These are phyloP conservation scores for Spinacia oleracea DNA, from an alignment of 179 eudicot genomes.

Conservation along the genomic window DNA sequence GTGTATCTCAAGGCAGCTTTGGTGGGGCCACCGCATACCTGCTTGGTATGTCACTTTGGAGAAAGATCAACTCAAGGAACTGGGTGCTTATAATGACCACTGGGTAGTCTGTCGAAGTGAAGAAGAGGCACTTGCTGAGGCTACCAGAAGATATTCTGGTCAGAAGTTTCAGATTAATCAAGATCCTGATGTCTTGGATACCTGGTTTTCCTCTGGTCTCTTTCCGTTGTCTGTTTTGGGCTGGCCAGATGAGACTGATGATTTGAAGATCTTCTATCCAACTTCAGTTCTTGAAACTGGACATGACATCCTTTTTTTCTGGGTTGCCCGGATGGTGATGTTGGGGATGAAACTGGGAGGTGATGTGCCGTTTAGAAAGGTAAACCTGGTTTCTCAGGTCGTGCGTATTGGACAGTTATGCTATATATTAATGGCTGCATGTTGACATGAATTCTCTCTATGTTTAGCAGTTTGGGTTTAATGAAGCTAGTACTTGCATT, in stretches of 20 bases:
- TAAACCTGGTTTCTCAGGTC: conserved; percentile 26
- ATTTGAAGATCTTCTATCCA: conserved; percentile 81
- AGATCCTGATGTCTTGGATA: conserved; percentile 59
- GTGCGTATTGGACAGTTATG: neutral
- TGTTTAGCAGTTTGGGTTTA: neutral
- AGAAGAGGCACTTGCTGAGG: conserved; percentile 73
- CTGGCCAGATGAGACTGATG: conserved; percentile 86
- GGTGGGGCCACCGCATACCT: conserved; percentile 99
- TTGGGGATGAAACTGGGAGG: conserved; percentile 81
- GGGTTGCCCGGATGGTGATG: conserved; percentile 99
- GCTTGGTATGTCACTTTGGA: conserved; percentile 91
- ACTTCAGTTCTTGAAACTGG: conserved; percentile 96
- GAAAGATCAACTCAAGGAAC: conserved; percentile 69
- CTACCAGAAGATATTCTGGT: conserved; percentile 50
- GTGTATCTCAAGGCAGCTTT: conserved; percentile 97
- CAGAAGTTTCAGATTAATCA: conserved; percentile 67
- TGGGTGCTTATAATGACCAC: conserved; percentile 76
- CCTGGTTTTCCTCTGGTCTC: conserved; percentile 40
- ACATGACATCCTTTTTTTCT: conserved; percentile 95
- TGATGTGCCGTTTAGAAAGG: conserved; percentile 86
- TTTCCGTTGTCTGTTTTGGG: conserved; percentile 73
- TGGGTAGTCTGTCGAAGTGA: conserved; percentile 88
- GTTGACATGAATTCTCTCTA: neutral
- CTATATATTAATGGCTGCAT: too few species aligned
- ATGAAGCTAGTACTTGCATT: neutral